phyloP scores from a whole-genome alignment of 192 early-diverging fungal species.

The Entomortierella parvispora region DNA sequence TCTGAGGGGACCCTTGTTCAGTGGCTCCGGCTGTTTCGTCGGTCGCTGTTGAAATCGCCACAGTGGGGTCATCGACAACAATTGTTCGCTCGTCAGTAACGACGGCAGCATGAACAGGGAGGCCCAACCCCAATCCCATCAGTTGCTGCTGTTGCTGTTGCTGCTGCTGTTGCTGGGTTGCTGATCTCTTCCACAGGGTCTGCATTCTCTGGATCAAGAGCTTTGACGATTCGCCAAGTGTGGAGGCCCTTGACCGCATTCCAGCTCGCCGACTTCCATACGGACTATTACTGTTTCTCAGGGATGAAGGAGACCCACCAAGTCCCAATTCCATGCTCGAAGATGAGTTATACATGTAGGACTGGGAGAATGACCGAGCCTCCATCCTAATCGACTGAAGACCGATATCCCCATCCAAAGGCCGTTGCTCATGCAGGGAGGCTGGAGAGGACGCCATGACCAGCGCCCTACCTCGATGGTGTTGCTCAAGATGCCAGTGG shows the following conservation, averaged over 20 bases:
- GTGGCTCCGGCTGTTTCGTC: no score
- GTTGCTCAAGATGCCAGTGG: conserved; percentile 21
- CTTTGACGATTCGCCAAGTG: conserved; percentile 38
- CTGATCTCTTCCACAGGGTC: conserved; percentile 8
- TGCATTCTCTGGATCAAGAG: conserved; percentile 35
- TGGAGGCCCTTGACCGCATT: conserved; percentile 7
- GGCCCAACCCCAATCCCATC: no score
- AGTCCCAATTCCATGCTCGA: neutral
- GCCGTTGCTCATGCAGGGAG: neutral
- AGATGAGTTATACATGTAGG: neutral
- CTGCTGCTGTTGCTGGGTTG: neutral
- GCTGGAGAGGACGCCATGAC: neutral
- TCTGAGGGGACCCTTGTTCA: no score
- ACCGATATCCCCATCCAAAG: neutral
- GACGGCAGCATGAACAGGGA: no score
- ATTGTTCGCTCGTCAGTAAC: no score
- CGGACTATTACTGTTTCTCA: neutral
- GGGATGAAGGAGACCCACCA: neutral
- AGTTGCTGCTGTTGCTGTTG: no score
- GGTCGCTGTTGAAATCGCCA: no score
- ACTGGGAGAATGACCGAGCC: conserved; percentile 8
- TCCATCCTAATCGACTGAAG: conserved; percentile 5
- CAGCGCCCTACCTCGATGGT: conserved; percentile 29
- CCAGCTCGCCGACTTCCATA: neutral
- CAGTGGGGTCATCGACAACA: no score